Evolutionary conservation across 495 filamentous ascomycete genomes (phyloP), one percentile per base, ranked within the genome.

Genomic region (Penicillium ochrochloron): DNA sequence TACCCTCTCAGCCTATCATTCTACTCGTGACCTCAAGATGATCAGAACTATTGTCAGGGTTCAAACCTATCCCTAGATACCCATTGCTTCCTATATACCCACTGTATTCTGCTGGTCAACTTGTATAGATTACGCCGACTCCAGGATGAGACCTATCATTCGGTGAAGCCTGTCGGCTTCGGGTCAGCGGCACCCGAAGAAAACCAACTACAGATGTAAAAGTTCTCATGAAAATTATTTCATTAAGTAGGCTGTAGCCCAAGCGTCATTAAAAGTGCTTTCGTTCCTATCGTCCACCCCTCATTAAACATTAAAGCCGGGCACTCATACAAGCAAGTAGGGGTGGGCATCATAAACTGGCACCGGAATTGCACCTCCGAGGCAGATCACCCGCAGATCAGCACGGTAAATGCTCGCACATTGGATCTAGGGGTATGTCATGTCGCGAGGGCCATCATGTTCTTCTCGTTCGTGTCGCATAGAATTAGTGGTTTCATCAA

Each of bases 381-480:
- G 35, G 51, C 59, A 62, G 63, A 69, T 53, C 69, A 65, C 63
- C 55, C 10, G 44, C 48, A 69, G 69, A 60, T 67, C 62, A 59
- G 58, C 64, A 42, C 41, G 51, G 59, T 53, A 29, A 57, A 66
- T 60, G 52, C 64, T 56, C 48, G 55, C 55, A 7, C 55, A 44
- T 54, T 19, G 19, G 33, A 17, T 27, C 25, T 21, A 12, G 5
- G 27, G 54, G 25, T 27, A 27, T 27, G 25, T 27, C 10, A 37
- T 44, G 23, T 60, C 21, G 48, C 39, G 11, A 21, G 51, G 53
- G 31, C 31, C 53, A 31, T 46, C 27, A 21, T 2, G 6, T 62
- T 34, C 1, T 34, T 54, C 48, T 61, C 10, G 37, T 59, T 39
- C 48, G 42, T 35, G 64, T 70, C 67, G 67, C 61, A 60, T 53